Conservation (phyloP, 202 grass and related monocot species). For the Musa balbisiana region DNA sequence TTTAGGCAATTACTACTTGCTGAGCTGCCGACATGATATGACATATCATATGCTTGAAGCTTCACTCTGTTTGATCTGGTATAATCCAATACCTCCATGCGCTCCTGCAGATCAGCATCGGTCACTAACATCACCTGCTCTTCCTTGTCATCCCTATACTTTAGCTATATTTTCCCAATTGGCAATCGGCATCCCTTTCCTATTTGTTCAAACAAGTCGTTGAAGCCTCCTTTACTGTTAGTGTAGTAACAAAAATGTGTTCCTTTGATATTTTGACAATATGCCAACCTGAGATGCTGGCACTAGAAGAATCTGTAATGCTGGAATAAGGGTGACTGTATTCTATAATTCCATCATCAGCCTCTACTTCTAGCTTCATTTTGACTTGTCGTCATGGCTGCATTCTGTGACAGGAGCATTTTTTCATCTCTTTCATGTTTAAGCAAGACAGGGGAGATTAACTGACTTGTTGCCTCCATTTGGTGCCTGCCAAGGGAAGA, state of each 20-base stretch:
- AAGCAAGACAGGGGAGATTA: neutral
- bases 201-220: conserved; percentile 10
- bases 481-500: neutral
- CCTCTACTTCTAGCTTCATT: neutral
- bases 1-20: neutral
- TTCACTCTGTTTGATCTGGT: neutral
- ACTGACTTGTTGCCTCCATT: neutral
- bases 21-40: neutral
- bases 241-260: neutral
- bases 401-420: no score
- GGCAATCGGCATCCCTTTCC: conserved; percentile 4
- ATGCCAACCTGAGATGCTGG: neutral
- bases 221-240: conserved; percentile 4
- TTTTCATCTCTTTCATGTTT: neutral
- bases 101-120: conserved; percentile 18
- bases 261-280: neutral
- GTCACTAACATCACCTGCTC: conserved; percentile 6
- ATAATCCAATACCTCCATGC: neutral
- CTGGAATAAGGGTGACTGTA: conserved; percentile 13
- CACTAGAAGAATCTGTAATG: conserved; percentile 18
- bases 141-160: conserved; percentile 12
- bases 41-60: conserved; percentile 1
- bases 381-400: neutral
- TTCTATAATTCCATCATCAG: neutral
- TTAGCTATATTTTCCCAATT: neutral